phyloP scores from a whole-genome alignment of 805 yeast species.

The Candida ortonii region DNA sequence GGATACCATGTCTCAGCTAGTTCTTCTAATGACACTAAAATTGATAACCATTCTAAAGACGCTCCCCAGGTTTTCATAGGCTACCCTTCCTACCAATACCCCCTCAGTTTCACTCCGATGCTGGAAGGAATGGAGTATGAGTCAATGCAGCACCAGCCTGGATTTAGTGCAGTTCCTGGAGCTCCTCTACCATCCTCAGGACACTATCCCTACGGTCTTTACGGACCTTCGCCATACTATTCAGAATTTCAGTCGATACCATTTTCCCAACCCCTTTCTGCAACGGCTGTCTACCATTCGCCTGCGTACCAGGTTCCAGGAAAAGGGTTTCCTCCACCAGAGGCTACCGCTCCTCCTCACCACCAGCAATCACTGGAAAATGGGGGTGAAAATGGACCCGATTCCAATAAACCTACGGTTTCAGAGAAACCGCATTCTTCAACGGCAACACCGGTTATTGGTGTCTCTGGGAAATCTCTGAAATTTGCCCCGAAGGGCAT shows the following conservation, averaged over 20 bases:
- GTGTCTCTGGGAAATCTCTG: constrained; percentile 6
- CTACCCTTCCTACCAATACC: constrained; percentile 13
- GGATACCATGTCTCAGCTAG: constrained; percentile 11
- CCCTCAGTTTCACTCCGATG: constrained; percentile 12
- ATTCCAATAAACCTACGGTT: background rate
- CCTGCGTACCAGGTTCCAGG: constrained; percentile 13
- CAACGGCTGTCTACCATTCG: constrained; percentile 15
- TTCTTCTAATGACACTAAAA: constrained; percentile 7
- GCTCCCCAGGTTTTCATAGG: constrained; percentile 18
- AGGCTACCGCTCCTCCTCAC: constrained; percentile 15
- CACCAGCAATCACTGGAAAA: too few species aligned
- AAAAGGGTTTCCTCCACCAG: constrained; percentile 18
- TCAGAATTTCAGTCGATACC: constrained; percentile 16
- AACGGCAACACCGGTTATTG: background rate
- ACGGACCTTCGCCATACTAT: constrained; percentile 22
- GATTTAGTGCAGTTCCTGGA: too few species aligned
- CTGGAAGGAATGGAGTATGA: constrained; percentile 19
- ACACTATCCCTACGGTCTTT: constrained; percentile 20
- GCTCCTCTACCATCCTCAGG: constrained; percentile 18
- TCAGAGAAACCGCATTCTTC: background rate
- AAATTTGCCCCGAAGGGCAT: constrained; percentile 15
- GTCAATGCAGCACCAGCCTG: constrained; percentile 16
- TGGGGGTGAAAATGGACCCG: background rate
- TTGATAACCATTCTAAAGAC: constrained; percentile 5
- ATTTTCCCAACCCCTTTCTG: constrained; percentile 14